phyloP scores from a whole-genome alignment of 2,329 filamentous ascomycete genomes.

The Alternaria sp. region DNA sequence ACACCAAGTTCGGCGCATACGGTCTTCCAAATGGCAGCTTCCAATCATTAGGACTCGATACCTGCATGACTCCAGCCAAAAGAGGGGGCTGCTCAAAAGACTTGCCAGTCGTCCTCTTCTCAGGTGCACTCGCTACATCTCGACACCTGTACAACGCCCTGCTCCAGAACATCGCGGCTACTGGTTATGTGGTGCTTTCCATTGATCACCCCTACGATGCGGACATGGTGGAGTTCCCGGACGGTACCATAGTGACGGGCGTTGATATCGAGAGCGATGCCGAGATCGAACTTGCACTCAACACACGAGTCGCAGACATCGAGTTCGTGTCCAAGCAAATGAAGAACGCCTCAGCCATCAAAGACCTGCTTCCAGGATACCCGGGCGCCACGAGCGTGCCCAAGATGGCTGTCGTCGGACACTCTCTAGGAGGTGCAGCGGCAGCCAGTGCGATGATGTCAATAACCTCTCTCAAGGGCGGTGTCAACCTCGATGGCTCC shows the following conservation, averaged over 20 bases:
- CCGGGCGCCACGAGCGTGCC: not conserved
- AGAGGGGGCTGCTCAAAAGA: not conserved
- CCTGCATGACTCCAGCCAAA: conserved; percentile 11
- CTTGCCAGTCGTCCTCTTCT: conserved; percentile 51
- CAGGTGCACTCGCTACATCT: conserved; percentile 53
- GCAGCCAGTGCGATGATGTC: conserved; percentile 24
- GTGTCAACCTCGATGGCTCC: conserved; percentile 46
- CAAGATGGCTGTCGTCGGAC: conserved; percentile 37
- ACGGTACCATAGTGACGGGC: conserved; percentile 44
- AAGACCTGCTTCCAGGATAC: not conserved
- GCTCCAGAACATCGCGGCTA: conserved; percentile 55
- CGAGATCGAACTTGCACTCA: conserved; percentile 25
- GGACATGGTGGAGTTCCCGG: conserved; percentile 57
- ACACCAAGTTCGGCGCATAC: conserved; percentile 30
- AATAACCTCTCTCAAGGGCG: conserved; percentile 29
- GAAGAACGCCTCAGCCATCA: conserved; percentile 10
- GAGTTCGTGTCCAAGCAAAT: conserved; percentile 30
- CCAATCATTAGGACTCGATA: conserved; percentile 20
- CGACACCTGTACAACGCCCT: conserved; percentile 53
- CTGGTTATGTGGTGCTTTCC: conserved; percentile 56
- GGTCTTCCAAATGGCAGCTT: conserved; percentile 37
- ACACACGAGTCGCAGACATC: conserved; percentile 31
- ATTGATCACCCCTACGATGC: conserved; percentile 60
- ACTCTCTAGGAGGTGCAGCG: conserved; percentile 48
- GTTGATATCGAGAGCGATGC: conserved; percentile 30